phyloP scores from a whole-genome alignment of 139 green algal species.

The Chlorella sp. region DNA sequence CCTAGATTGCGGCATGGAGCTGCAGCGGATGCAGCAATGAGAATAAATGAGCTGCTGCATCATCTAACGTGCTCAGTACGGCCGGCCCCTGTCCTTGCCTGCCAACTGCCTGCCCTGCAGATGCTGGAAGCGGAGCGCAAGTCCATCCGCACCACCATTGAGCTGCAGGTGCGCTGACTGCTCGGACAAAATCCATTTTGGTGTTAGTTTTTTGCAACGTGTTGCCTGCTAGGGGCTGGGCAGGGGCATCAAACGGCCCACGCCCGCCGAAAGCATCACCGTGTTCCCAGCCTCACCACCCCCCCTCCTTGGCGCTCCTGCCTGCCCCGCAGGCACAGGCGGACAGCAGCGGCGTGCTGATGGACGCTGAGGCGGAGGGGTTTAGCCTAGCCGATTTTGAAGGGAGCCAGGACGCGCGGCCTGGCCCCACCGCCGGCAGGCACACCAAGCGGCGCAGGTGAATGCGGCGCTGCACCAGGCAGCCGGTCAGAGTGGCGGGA shows the following conservation, averaged over 20 bases:
- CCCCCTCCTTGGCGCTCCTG: neutral
- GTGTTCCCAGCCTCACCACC: neutral
- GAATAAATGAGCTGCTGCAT: too few species aligned
- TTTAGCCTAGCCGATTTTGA: slow-evolving; percentile 51
- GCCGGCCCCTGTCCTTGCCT: too few species aligned
- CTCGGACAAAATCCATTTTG: too few species aligned
- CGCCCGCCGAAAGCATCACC: too few species aligned
- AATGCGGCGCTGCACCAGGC: neutral
- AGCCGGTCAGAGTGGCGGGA: too few species aligned
- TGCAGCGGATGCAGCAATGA: too few species aligned
- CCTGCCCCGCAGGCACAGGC: neutral
- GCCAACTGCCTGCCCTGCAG: too few species aligned
- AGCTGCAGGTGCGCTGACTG: slow-evolving; percentile 16
- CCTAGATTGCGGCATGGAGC: too few species aligned
- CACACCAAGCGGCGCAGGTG: slow-evolving; percentile 39
- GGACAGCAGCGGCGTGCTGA: slow-evolving; percentile 41
- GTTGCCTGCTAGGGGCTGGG: too few species aligned
- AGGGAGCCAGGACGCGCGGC: slow-evolving; percentile 22
- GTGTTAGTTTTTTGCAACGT: too few species aligned
- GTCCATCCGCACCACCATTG: slow-evolving; percentile 47
- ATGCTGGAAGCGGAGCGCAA: slow-evolving; percentile 56
- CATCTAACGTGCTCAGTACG: too few species aligned
- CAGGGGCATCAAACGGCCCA: too few species aligned
- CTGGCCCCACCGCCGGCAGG: slow-evolving; percentile 18
- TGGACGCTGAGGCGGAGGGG: slow-evolving; percentile 50